A percentile compares a stretch with the other conserved stretches of the same genome.
Conservation (phyloP, 2,329 filamentous ascomycete species). For the Amphichorda felina region DNA sequence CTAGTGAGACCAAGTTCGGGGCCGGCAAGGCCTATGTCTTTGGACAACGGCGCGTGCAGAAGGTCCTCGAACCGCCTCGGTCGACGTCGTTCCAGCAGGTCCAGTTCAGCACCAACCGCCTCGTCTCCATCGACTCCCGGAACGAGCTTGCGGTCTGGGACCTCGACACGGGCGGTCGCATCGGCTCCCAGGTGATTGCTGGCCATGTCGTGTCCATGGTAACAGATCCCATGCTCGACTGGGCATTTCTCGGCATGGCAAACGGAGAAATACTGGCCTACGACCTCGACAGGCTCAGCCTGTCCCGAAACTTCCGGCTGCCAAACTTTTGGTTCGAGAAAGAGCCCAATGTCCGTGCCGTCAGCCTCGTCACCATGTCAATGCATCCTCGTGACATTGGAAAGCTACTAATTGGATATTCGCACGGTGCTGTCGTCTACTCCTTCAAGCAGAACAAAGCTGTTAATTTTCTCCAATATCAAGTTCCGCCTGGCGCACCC, state of each 20-base stretch:
- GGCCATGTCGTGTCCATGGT: slow-evolving; percentile 63
- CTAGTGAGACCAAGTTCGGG: slow-evolving; percentile 75
- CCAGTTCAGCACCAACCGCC: slow-evolving; percentile 76
- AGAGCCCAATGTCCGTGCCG: slow-evolving; percentile 51
- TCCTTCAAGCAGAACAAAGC: slow-evolving; percentile 87
- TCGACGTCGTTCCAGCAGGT: slow-evolving; percentile 64
- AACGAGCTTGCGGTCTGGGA: slow-evolving; percentile 82
- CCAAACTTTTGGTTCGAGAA: slow-evolving; percentile 76
- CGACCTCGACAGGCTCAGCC: slow-evolving; percentile 70
- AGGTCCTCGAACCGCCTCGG: slow-evolving; percentile 58
- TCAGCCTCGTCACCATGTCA: slow-evolving; percentile 61
- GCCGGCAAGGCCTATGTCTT: slow-evolving; percentile 82
- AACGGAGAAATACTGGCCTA: slow-evolving; percentile 85
- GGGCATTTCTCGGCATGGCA: slow-evolving; percentile 75
- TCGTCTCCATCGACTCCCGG: slow-evolving; percentile 74
- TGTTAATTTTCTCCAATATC: slow-evolving; percentile 71
- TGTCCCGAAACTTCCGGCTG: slow-evolving; percentile 62
- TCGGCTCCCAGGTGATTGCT: slow-evolving; percentile 63
- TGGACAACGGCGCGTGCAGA: slow-evolving; percentile 70
- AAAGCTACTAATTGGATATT: slow-evolving; percentile 82
- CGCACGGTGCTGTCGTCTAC: slow-evolving; percentile 77
- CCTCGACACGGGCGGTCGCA: slow-evolving; percentile 53
- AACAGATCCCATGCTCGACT: slow-evolving; percentile 86
- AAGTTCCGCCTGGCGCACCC: slow-evolving; percentile 67
- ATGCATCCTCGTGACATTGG: slow-evolving; percentile 90